phyloP scores from a whole-genome alignment of 768 basidiomycete genomes.

The Termitomyces sp. region DNA sequence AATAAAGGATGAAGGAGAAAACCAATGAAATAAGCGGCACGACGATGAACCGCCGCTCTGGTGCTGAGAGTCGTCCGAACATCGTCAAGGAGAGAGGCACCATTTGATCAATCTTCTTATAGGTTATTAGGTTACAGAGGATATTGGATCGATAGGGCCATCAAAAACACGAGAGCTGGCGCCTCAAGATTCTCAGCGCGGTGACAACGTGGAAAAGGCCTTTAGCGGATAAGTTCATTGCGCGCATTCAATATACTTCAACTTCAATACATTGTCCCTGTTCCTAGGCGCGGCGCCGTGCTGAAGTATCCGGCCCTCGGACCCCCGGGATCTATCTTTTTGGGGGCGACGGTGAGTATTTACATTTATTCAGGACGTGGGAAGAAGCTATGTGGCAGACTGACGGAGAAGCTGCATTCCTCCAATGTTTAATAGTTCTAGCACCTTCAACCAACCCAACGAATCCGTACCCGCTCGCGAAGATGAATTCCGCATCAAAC shows the following conservation, averaged over 20 bases:
- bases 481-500: too few relatives aligned
- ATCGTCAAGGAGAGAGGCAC: conserved; percentile 1
- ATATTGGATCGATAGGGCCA: not conserved
- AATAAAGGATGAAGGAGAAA: conserved; percentile 11
- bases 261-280: not conserved
- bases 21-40: conserved; percentile 8
- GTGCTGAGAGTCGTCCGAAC: conserved; percentile 1
- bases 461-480: too few relatives aligned
- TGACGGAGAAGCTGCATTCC: too few relatives aligned
- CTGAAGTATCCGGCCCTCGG: not conserved
- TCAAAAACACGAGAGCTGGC: not conserved
- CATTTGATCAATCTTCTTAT: not conserved
- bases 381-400: not conserved
- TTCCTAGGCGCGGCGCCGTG: not conserved
- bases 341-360: not conserved
- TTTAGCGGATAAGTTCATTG: not conserved
- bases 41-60: conserved; percentile 7
- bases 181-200: not conserved
- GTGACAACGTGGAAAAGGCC: not conserved
- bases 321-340: not conserved
- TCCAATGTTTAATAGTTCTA: too few relatives aligned
- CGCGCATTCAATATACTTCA: not conserved
- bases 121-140: not conserved
- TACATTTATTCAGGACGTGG: not conserved
- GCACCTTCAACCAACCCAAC: too few relatives aligned